Conservation (phyloP, 2,329 filamentous ascomycete species). For the Purpureocillium takamizusanense region DNA sequence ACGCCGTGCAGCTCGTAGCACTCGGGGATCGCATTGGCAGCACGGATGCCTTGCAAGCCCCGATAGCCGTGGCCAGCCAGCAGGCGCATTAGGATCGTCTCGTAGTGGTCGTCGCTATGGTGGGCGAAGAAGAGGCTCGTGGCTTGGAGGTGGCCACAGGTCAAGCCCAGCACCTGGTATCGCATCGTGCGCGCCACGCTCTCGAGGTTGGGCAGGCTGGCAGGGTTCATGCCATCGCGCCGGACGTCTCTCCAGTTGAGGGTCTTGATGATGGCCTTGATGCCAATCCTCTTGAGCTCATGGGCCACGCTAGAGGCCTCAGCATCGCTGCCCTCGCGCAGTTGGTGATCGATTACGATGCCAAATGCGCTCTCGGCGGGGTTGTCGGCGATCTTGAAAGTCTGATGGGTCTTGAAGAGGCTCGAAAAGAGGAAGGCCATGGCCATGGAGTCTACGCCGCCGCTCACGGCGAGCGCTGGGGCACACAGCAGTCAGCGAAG, state of each 20-base stretch:
- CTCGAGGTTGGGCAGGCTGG: constrained; percentile 57
- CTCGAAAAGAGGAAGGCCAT: constrained; percentile 64
- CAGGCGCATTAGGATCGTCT: constrained; percentile 78
- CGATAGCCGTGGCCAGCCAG: constrained; percentile 55
- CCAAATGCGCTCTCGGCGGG: constrained; percentile 30
- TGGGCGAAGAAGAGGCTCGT: constrained; percentile 68
- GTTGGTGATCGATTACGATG: constrained; percentile 48
- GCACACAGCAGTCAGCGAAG: constrained; percentile 1
- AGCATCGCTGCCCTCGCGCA: constrained; percentile 39
- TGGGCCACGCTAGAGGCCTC: constrained; percentile 42
- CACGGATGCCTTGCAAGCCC: constrained; percentile 64
- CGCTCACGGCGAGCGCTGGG: constrained; percentile 72
- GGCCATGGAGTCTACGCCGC: constrained; percentile 97
- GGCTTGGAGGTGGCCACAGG: constrained; percentile 44
- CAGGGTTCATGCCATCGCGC: constrained; percentile 19
- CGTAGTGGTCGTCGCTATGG: constrained; percentile 83
- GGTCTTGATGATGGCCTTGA: constrained; percentile 15
- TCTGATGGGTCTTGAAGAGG: constrained; percentile 23
- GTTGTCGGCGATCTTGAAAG: constrained; percentile 35
- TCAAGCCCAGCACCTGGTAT: constrained; percentile 59
- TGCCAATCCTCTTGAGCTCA: constrained; percentile 28
- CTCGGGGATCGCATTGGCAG: constrained; percentile 66
- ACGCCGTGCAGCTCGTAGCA: constrained; percentile 67
- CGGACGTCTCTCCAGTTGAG: constrained; percentile 39
- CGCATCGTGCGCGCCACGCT: constrained; percentile 63